These are phyloP conservation scores for Magnusiomyces suaveolens DNA, from an alignment of 1,139 yeast genomes.

Conservation along the genomic window DNA sequence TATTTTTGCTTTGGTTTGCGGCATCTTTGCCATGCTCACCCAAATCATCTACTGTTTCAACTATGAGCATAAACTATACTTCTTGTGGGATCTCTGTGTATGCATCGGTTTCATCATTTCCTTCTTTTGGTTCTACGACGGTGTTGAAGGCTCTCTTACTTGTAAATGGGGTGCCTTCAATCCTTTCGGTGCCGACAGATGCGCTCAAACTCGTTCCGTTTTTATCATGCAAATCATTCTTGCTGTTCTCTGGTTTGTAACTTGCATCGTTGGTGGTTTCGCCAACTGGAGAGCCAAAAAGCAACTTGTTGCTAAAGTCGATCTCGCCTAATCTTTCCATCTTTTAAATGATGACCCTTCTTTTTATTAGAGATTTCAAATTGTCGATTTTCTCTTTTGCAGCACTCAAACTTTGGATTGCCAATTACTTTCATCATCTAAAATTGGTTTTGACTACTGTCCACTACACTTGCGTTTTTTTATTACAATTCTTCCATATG, in stretches of 20 bases:
- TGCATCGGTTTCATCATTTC: slow-evolving; percentile 25
- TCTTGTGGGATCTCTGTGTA: slow-evolving; percentile 25
- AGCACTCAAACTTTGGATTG: too few species aligned
- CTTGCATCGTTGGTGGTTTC: slow-evolving; percentile 19
- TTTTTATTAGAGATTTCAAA: not conserved
- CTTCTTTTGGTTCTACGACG: slow-evolving; percentile 28
- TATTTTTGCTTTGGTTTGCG: slow-evolving; percentile 24
- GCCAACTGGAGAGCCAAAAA: slow-evolving; percentile 11
- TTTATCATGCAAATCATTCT: slow-evolving; percentile 25
- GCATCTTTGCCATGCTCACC: slow-evolving; percentile 24
- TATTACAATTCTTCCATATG: too few species aligned
- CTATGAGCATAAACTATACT: slow-evolving; percentile 21
- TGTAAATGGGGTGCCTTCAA: slow-evolving; percentile 29
- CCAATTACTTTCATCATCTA: too few species aligned
- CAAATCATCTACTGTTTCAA: slow-evolving; percentile 28
- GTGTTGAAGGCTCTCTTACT: slow-evolving; percentile 16
- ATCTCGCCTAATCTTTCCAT: not conserved
- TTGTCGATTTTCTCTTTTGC: too few species aligned
- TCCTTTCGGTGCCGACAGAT: slow-evolving; percentile 27
- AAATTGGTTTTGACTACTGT: too few species aligned
- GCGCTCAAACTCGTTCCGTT: slow-evolving; percentile 28
- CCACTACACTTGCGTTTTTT: too few species aligned
- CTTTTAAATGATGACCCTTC: not conserved
- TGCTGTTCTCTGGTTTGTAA: slow-evolving; percentile 24
- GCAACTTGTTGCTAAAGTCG: slow-evolving; percentile 2